phyloP scores from a whole-genome alignment of 371 early-diverging fungal species.

The Lichtheimia ornata region DNA sequence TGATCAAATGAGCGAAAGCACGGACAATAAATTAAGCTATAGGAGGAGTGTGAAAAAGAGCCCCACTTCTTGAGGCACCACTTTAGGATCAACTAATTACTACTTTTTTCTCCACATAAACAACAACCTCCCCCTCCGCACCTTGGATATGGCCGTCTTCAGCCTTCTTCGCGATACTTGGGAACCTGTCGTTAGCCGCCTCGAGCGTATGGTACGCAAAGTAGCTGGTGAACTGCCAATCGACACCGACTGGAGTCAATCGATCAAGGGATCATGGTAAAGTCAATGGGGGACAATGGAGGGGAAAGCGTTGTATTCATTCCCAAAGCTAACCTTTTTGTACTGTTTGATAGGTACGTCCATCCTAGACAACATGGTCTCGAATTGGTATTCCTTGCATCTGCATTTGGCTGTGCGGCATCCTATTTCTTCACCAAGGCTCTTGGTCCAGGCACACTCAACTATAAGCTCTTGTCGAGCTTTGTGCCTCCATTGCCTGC shows the following conservation, averaged over 20 bases:
- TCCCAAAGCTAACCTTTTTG: not conserved
- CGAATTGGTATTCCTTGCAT: constrained; percentile 57
- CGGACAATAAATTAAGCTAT: no score
- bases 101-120: constrained; percentile 5
- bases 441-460: constrained; percentile 42
- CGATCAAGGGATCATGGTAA: constrained; percentile 60
- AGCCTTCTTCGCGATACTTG: constrained; percentile 17
- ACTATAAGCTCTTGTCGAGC: constrained; percentile 27
- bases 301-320: not conserved
- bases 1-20: no score
- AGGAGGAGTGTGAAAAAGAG: no score
- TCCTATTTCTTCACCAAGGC: constrained; percentile 44
- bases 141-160: constrained; percentile 15
- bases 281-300: not conserved
- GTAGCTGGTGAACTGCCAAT: constrained; percentile 57
- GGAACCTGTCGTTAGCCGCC: constrained; percentile 28
- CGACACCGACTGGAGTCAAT: constrained; percentile 58
- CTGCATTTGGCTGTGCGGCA: constrained; percentile 39
- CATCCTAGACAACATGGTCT: constrained; percentile 60
- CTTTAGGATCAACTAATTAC: no score
- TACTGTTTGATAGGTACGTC: constrained; percentile 61
- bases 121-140: no score
- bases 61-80: no score
- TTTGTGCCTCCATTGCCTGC: constrained; percentile 38
- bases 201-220: constrained; percentile 36